phyloP scores from a whole-genome alignment of 1,284 basidiomycete genomes.

The Leucoagaricus sp. region DNA sequence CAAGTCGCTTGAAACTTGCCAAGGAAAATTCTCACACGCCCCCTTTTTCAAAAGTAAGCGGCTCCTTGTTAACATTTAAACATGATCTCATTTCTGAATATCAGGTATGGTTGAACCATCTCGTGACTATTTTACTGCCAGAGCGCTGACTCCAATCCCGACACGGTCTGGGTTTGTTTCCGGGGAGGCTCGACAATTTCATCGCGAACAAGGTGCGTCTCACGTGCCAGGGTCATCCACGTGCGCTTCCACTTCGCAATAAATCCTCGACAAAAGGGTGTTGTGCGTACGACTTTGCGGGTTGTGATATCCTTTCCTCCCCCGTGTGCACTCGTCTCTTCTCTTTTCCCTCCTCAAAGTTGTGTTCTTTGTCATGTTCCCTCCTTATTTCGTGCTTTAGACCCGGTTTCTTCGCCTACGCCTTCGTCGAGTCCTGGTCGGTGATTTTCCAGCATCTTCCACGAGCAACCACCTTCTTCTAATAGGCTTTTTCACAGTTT shows the following conservation, averaged over 20 bases:
- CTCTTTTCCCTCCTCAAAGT: constrained; percentile 13
- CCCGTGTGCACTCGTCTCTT: constrained; percentile 2
- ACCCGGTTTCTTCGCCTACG: constrained; percentile 13
- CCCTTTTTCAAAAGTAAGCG: too few species aligned
- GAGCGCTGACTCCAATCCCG: constrained; percentile 3
- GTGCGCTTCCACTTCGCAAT: constrained; percentile 1
- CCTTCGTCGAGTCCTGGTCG: constrained; percentile 3
- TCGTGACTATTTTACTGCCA: neutral
- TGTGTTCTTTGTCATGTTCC: constrained; percentile 21
- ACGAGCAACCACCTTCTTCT: neutral
- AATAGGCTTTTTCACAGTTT: neutral
- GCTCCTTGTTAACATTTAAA: too few species aligned
- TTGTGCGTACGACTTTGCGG: neutral
- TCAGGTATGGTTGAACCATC: constrained; percentile 11
- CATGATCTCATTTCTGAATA: neutral
- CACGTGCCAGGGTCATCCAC: constrained; percentile 12
- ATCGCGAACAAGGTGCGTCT: neutral
- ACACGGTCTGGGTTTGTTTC: neutral
- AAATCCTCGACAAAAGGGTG: neutral
- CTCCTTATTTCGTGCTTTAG: constrained; percentile 28
- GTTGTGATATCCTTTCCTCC: neutral
- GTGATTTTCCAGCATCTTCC: constrained; percentile 22
- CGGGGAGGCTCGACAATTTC: neutral
- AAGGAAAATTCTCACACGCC: too few species aligned
- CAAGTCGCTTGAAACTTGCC: neutral